Evolutionary conservation across 148 eudicot genomes (phyloP).

Genomic region (Cornus controversa): DNA sequence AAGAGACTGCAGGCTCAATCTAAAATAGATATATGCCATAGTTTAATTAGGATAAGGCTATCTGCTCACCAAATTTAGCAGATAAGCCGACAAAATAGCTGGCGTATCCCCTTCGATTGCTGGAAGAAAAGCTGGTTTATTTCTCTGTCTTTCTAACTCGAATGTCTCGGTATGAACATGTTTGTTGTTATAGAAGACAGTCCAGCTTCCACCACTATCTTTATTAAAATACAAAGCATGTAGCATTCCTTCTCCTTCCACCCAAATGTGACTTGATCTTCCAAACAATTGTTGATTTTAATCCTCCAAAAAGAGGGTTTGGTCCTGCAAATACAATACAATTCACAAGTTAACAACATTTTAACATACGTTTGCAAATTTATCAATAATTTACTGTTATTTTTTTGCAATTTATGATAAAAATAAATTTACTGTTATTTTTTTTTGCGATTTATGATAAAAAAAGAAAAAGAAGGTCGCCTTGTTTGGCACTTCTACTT

Average conservation of each 20-base stretch:
- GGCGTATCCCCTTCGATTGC: conserved; percentile 31
- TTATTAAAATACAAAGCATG: conserved; percentile 36
- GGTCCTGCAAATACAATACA: conserved; percentile 29
- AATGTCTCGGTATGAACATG: conserved; percentile 34
- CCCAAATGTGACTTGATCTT: conserved; percentile 41
- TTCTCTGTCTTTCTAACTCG: conserved; percentile 23
- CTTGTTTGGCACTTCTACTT: neutral
- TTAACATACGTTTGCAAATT: too few relatives aligned
- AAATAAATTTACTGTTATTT: neutral
- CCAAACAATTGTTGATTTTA: conserved; percentile 39
- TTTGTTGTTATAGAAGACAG: conserved; percentile 24
- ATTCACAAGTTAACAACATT: neutral
- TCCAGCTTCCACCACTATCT: conserved; percentile 25
- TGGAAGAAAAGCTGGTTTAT: conserved; percentile 35
- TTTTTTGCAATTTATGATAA: neutral
- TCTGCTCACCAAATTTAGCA: conserved; percentile 28
- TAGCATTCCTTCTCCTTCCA: conserved; percentile 60
- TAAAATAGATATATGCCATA: neutral
- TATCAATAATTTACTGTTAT: too few relatives aligned
- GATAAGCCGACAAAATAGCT: conserved; percentile 36
- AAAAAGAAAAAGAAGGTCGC: neutral
- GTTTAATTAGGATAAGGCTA: neutral
- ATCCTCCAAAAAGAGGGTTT: conserved; percentile 44
- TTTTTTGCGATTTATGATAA: neutral
- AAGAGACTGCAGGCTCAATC: neutral